phyloP scores from a whole-genome alignment of 345 rosid species.

The Lagerstroemia speciosa region DNA sequence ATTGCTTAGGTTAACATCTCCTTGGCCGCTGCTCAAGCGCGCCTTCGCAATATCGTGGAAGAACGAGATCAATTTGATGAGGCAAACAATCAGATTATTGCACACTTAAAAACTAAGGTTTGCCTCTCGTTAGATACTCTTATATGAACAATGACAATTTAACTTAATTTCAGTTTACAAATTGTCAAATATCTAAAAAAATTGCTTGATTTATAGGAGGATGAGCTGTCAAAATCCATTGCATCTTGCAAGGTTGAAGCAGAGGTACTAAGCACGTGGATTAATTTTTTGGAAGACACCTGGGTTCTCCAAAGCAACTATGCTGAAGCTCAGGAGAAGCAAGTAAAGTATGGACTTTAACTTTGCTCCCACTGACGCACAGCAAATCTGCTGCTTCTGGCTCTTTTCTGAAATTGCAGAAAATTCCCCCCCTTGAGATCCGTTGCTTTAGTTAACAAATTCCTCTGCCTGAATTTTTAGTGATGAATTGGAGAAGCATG shows the following conservation, averaged over 20 bases:
- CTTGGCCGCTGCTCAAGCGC: slow-evolving; percentile 81
- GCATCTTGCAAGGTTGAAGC: slow-evolving; percentile 68
- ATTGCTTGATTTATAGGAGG: slow-evolving; percentile 42
- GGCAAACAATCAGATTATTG: slow-evolving; percentile 80
- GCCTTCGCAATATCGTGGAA: slow-evolving; percentile 65
- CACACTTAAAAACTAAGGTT: slow-evolving; percentile 81
- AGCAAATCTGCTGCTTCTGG: neutral
- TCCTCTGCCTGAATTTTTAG: slow-evolving; percentile 33
- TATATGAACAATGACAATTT: neutral
- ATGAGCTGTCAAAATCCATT: slow-evolving; percentile 73
- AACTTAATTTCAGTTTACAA: neutral
- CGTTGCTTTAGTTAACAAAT: slow-evolving; percentile 7
- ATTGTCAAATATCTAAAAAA: neutral
- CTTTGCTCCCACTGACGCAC: neutral
- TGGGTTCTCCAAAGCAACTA: slow-evolving; percentile 71
- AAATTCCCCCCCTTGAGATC: neutral
- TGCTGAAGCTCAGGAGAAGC: slow-evolving; percentile 59
- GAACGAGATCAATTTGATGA: slow-evolving; percentile 93
- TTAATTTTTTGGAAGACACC: slow-evolving; percentile 84
- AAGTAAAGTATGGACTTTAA: slow-evolving; percentile 50
- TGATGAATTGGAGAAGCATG: slow-evolving; percentile 80
- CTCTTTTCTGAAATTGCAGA: neutral
- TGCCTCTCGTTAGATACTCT: neutral
- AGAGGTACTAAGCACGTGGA: slow-evolving; percentile 75
- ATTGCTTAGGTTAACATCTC: slow-evolving; percentile 62